Percentiles rank a stretch among this genome's conserved stretches.
Conservation (phyloP, 2,329 filamentous ascomycete genomes). For the Sporothrix sp. region DNA sequence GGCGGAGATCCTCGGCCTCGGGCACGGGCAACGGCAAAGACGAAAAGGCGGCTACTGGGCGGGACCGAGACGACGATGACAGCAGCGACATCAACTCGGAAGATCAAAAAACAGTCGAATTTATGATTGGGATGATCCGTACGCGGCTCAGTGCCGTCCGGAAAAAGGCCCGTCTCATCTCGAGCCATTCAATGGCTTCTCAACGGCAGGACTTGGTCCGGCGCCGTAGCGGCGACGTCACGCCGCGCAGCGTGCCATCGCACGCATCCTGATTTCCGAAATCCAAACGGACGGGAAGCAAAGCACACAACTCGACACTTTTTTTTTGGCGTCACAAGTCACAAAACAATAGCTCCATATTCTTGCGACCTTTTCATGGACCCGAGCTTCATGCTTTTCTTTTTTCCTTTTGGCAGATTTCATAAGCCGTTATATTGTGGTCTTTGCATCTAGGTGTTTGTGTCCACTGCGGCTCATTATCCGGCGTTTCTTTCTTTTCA, state of each 20-base stretch:
- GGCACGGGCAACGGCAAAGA: constrained; percentile 27
- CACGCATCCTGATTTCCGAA: constrained; percentile 34
- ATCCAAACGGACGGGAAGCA: too few relatives aligned
- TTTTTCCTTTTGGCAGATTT: not conserved
- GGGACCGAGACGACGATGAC: constrained; percentile 27
- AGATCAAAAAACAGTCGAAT: constrained; percentile 63
- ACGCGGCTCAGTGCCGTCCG: constrained; percentile 45
- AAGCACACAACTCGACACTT: not conserved
- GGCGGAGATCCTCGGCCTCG: constrained; percentile 21
- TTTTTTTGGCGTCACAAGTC: not conserved
- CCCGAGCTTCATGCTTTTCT: not conserved
- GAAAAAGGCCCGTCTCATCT: constrained; percentile 53
- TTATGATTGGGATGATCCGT: constrained; percentile 56
- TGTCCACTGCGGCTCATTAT: not conserved
- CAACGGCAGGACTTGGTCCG: constrained; percentile 33
- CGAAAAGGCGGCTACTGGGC: constrained; percentile 27
- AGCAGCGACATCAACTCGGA: constrained; percentile 51
- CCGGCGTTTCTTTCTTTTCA: constrained; percentile 6
- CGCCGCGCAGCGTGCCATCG: constrained; percentile 44
- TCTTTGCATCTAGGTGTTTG: not conserved
- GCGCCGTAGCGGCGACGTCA: constrained; percentile 46
- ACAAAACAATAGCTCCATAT: not conserved
- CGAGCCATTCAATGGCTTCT: constrained; percentile 44
- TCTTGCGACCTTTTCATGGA: not conserved
- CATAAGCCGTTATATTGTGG: not conserved